Evolutionary conservation across 768 basidiomycete species (phyloP).

Genomic region (Psilocybe tampanensis): DNA sequence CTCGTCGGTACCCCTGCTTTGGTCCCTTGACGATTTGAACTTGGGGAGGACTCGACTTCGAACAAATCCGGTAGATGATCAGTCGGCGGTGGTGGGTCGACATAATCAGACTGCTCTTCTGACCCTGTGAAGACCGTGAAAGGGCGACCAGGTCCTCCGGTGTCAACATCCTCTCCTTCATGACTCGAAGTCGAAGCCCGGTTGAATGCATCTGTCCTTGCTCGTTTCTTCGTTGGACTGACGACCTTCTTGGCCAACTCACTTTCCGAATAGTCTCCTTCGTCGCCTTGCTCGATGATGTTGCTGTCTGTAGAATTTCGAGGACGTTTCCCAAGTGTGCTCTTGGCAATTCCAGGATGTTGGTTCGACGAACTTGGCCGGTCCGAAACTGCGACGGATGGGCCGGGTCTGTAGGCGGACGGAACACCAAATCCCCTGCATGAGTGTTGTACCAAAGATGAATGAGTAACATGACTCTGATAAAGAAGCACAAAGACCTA

Average conservation of each 20-base stretch:
- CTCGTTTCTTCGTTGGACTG: conserved; percentile 56
- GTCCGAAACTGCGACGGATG: conserved; percentile 4
- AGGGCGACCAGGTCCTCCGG: conserved; percentile 6
- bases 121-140: conserved; percentile 21
- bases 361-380: conserved; percentile 17
- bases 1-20: conserved; percentile 36
- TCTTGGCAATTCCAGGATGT: conserved; percentile 45
- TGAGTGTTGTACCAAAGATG: neutral
- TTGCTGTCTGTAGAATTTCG: conserved; percentile 52
- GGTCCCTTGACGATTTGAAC: conserved; percentile 16
- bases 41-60: conserved; percentile 41
- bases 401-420: conserved; percentile 11
- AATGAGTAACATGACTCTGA: neutral
- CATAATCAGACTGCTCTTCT: conserved; percentile 27
- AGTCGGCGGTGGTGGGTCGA: conserved; percentile 52
- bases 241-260: conserved; percentile 39
- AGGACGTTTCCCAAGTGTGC: conserved; percentile 66
- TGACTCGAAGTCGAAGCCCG: conserved; percentile 5
- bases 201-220: conserved; percentile 27
- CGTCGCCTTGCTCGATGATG: conserved; percentile 44
- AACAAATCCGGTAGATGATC: conserved; percentile 57
- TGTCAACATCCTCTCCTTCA: conserved; percentile 13
- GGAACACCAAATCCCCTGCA: conserved; percentile 27
- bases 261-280: conserved; percentile 35
- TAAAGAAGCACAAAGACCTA: conserved; percentile 9